Percentiles rank a stretch among this genome's conserved stretches.
These are phyloP conservation scores for Porosira glacialis DNA, from an alignment of 352 stramenopile genomes.

Conservation along the genomic window DNA sequence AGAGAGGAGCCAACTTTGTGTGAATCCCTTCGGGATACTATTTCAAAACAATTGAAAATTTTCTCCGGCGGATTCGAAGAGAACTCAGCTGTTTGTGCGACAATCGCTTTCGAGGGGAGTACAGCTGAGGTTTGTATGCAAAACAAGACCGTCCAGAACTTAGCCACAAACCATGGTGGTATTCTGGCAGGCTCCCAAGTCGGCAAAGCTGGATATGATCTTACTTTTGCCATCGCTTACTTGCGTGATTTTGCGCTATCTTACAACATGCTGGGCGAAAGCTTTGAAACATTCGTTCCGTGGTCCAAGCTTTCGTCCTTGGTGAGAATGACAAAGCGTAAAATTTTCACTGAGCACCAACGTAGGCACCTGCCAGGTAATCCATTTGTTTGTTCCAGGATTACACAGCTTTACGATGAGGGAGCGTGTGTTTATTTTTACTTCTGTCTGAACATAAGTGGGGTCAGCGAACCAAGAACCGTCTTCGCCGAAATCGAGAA, in stretches of 20 bases:
- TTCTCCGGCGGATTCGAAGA: constrained; percentile 73
- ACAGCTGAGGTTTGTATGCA: constrained; percentile 55
- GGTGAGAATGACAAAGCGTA: constrained; percentile 61
- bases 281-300: constrained; percentile 85
- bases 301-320: constrained; percentile 74
- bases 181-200: constrained; percentile 84
- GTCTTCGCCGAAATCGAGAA: constrained; percentile 84
- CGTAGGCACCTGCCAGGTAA: constrained; percentile 74
- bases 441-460: constrained; percentile 90
- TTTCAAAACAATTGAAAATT: constrained; percentile 36
- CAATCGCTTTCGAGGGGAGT: constrained; percentile 85
- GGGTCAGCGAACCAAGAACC: constrained; percentile 81
- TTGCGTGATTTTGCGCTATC: constrained; percentile 89
- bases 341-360: constrained; percentile 65
- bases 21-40: constrained; percentile 20
- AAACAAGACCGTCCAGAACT: constrained; percentile 69
- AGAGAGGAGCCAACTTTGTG: constrained; percentile 70
- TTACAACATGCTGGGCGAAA: constrained; percentile 89
- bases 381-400: constrained; percentile 87
- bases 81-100: constrained; percentile 84
- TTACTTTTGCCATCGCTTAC: constrained; percentile 93
- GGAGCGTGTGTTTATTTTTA: constrained; percentile 94
- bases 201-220: constrained; percentile 88
- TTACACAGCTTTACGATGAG: constrained; percentile 94
- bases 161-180: constrained; percentile 83